phyloP scores from a whole-genome alignment of 2,329 filamentous ascomycete species.

The Talaromyces sp. region DNA sequence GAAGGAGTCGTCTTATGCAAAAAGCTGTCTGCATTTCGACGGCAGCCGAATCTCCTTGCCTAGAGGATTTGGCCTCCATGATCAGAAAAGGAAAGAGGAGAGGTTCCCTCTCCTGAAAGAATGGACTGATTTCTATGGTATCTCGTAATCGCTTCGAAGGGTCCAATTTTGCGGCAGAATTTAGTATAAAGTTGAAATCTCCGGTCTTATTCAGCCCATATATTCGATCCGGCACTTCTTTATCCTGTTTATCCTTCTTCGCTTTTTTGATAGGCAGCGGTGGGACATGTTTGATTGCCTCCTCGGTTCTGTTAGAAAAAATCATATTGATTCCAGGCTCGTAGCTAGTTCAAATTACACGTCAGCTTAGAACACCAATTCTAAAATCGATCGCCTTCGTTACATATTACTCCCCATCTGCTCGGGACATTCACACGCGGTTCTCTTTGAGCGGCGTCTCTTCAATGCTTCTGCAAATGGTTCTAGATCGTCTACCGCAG shows the following conservation, averaged over 20 bases:
- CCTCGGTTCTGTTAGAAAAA: conserved; percentile 17
- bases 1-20: conserved; percentile 13
- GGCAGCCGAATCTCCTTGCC: neutral
- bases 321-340: conserved; percentile 9
- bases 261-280: neutral
- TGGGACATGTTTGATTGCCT: conserved; percentile 13
- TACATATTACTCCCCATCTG: neutral
- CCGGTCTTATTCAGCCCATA: conserved; percentile 17
- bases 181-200: conserved; percentile 17
- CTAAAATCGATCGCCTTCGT: neutral
- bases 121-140: conserved; percentile 17
- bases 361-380: neutral
- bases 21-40: conserved; percentile 19
- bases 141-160: conserved; percentile 9
- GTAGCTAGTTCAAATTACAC: neutral
- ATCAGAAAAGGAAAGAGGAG: conserved; percentile 20
- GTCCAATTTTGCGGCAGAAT: conserved; percentile 6
- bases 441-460: neutral
- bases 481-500: neutral
- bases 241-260: neutral
- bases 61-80: conserved; percentile 19
- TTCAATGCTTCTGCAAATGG: conserved; percentile 2
- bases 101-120: conserved; percentile 14
- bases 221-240: conserved; percentile 17
- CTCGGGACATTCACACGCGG: conserved; percentile 5